phyloP scores from a whole-genome alignment of 2,329 filamentous ascomycete genomes.

The Ilyonectria mors-panacis region DNA sequence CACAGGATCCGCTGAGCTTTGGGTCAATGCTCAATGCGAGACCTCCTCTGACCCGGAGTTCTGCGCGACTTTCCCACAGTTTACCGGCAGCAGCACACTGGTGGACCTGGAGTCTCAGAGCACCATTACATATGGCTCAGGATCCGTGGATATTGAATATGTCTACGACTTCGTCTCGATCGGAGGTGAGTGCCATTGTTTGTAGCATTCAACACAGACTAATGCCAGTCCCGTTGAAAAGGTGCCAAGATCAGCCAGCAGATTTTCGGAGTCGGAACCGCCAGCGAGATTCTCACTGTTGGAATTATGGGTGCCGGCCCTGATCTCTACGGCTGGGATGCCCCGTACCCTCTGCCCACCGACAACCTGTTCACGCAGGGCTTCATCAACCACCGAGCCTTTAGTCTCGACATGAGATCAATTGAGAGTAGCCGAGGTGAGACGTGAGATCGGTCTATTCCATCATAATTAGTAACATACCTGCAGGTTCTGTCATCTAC shows the following conservation, averaged over 20 bases:
- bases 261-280: conserved; percentile 55
- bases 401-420: conserved; percentile 54
- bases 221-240: conserved; percentile 16
- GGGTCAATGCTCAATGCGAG: conserved; percentile 59
- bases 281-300: conserved; percentile 47
- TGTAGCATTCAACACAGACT: background rate
- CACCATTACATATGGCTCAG: conserved; percentile 51
- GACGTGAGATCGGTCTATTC: background rate
- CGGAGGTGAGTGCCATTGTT: conserved; percentile 48
- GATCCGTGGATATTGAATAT: conserved; percentile 52
- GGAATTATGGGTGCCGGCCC: conserved; percentile 57
- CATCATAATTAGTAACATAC: background rate
- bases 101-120: conserved; percentile 46
- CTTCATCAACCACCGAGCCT: conserved; percentile 55
- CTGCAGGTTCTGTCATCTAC: conserved; percentile 59
- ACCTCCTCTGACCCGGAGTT: conserved; percentile 48
- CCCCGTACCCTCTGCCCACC: conserved; percentile 53
- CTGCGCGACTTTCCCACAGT: conserved; percentile 50
- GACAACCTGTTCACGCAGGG: conserved; percentile 54
- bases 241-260: conserved; percentile 53
- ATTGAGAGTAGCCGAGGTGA: conserved; percentile 49
- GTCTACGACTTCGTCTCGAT: conserved; percentile 53
- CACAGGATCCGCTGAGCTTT: conserved; percentile 59
- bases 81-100: conserved; percentile 50
- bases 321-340: conserved; percentile 52